Evolutionary conservation across 208 protist species (phyloP).

Genomic region (Trypanosomatidae sp.): DNA sequence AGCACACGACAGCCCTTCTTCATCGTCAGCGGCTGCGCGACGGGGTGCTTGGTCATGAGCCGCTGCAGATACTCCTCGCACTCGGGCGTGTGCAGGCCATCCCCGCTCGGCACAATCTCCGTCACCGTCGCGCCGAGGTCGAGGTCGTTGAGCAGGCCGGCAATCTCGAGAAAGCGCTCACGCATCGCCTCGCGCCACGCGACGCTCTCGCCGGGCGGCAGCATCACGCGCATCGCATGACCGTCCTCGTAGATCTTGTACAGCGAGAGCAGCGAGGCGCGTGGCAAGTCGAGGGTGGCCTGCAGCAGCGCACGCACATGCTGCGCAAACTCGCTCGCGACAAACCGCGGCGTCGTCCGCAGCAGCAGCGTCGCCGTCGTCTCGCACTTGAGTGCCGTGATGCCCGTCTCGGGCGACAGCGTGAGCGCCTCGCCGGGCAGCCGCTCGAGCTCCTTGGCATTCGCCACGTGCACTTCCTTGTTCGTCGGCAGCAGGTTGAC

Average conservation of each 20-base stretch:
- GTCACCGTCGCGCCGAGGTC: constrained; percentile 60
- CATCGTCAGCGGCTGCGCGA: constrained; percentile 68
- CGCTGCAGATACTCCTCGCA: constrained; percentile 66
- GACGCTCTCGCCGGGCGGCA: constrained; percentile 58
- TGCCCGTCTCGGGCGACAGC: constrained; percentile 58
- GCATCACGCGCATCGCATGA: constrained; percentile 76
- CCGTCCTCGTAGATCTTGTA: constrained; percentile 81
- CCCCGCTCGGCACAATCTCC: constrained; percentile 67
- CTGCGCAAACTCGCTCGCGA: constrained; percentile 44
- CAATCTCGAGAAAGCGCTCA: constrained; percentile 65
- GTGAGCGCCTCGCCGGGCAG: constrained; percentile 59
- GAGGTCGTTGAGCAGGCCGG: constrained; percentile 60
- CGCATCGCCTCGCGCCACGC: constrained; percentile 74
- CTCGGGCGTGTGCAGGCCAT: constrained; percentile 69
- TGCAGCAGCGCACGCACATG: constrained; percentile 65
- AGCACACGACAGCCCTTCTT: constrained; percentile 83
- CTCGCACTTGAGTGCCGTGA: constrained; percentile 67
- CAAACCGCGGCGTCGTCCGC: constrained; percentile 60
- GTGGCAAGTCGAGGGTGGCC: constrained; percentile 62
- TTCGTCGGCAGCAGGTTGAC: constrained; percentile 81
- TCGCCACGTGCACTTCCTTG: constrained; percentile 74
- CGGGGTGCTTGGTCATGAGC: constrained; percentile 69
- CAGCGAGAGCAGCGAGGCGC: constrained; percentile 53
- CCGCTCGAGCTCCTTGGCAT: constrained; percentile 49
- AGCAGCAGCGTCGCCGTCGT: constrained; percentile 68